Evolutionary conservation across 2,329 filamentous ascomycete genomes (phyloP).

Genomic region (Trichoderma aggressivum): DNA sequence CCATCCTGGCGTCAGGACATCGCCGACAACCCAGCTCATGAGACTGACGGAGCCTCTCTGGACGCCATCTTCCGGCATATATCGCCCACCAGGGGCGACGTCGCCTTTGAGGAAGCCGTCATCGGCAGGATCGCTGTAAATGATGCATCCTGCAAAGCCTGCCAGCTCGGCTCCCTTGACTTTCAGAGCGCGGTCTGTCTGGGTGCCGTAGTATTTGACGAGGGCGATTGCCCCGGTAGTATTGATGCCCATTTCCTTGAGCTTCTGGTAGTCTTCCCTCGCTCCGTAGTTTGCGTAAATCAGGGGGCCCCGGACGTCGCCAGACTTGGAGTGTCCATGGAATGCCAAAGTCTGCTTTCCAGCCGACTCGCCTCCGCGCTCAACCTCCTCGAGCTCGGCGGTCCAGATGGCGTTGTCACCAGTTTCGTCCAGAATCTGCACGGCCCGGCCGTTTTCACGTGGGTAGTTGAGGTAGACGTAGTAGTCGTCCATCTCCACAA

Average conservation of each 20-base stretch:
- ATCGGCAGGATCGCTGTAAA: constrained; percentile 87
- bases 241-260: constrained; percentile 69
- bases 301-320: constrained; percentile 79
- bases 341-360: constrained; percentile 73
- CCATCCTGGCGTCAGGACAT: constrained; percentile 88
- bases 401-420: constrained; percentile 65
- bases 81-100: constrained; percentile 72
- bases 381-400: constrained; percentile 78
- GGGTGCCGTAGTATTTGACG: constrained; percentile 74
- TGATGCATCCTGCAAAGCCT: constrained; percentile 81
- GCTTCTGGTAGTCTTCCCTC: constrained; percentile 71
- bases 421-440: constrained; percentile 73
- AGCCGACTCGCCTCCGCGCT: constrained; percentile 57
- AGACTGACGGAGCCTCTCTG: constrained; percentile 79
- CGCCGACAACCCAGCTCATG: constrained; percentile 79
- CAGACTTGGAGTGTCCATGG: constrained; percentile 83
- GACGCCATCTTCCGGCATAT: constrained; percentile 76
- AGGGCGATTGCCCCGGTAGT: constrained; percentile 78
- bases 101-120: constrained; percentile 75
- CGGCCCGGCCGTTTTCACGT: constrained; percentile 67
- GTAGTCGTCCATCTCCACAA: constrained; percentile 73
- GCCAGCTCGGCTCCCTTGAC: constrained; percentile 85
- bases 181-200: constrained; percentile 72
- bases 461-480: constrained; percentile 93
- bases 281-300: constrained; percentile 93